Evolutionary conservation across 768 basidiomycete genomes (phyloP), one percentile per base, ranked within the genome.

Genomic region (Lactarius indigo): DNA sequence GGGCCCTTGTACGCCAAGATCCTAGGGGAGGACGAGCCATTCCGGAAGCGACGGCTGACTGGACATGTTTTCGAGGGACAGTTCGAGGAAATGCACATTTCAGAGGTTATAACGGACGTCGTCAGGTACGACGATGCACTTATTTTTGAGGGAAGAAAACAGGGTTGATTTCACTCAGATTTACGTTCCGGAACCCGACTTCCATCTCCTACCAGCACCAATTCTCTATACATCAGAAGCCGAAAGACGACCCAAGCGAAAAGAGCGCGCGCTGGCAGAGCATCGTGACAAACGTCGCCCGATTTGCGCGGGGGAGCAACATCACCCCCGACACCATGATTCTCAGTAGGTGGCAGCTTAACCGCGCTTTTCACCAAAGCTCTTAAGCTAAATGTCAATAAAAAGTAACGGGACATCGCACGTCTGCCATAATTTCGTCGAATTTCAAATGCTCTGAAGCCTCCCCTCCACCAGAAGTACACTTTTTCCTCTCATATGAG

Each of bases 401-500:
- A n/a, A 41, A 30, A 64, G 64, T 64, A 57, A 64, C 64, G 17
- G 64, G 64, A 31, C 64, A 64, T 47, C 64, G 64, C 41, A 64
- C 64, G 17, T 42, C 64, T 12, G 64, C 64, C 6, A 47, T 58
- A 7, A 47, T 64, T 23, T 58, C 57, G 41, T 30, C 64, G 54
- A 52, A 31, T 41, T 58, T 33, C 23, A 23, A 59, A 17, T 41
- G 31, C 17, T 28, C 37, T 23, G 39, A 23, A 10, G 37, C 56
- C 18, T 9, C 56, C 20, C 28, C 55, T 17, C 66, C 57, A 37
- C 58, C 66, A 9, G 66, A 64, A 44, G 50, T 68, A 15, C 63
- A 64, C 37, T 42, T 68, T 33, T 68, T 68, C 57, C 62, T 68
- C 13, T 68, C 66, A 28, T 64, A 68, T 33, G 57, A 52, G n/a